Base-by-base conservation (phyloP, 805 yeast genomes). In the Tetrapisispora pingtungensis region DNA sequence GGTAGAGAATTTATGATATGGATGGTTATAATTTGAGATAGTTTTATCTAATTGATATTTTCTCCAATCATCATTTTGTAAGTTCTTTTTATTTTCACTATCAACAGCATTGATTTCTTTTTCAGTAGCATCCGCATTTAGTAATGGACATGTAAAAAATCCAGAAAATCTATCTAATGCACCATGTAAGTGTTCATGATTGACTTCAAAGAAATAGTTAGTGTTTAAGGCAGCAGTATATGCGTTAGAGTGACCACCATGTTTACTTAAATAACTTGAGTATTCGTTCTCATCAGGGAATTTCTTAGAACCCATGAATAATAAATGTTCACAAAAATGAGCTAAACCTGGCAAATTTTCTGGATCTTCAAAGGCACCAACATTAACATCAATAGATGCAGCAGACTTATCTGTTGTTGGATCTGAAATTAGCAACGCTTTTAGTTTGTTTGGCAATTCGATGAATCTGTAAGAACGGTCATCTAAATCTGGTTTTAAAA, bases 101-200 rank as follows among this genome's bases (percentile, higher is more conserved):
- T 90, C 96, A 10, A 90, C 97, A 1, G 97, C 97, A 50, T 80
- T 77, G 55, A 90, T 84, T 64, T 90, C 98, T 45, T 97, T 74
- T 58, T 88, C 96, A 58, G 87, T 85, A 58, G 96, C 81, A 49
- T 78, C 70, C 44, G 72, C 66, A 42, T 69, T 65, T 54, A 90
- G 90, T 53, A 90, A 68, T 1, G 98, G 98, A 26, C 77, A 62
- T 31, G 89, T 82, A 69, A 90, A 90, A 60, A 90, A 90, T 61
- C 90, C 97, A 4, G 96, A 76, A 63, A 90, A 90, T 54, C 97
- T 72, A 62, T 90, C 97, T 43, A 90, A 67, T 0, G 97, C 96
- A 6, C 95, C 96, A 48, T 81, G 78, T 47, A 90, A 69, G 52
- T 81, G 76, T 49, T 80, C 82, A 45, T 83, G 75, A 47, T 81